Conservation (phyloP, 768 basidiomycete species). For the Suillus alpinus region DNA sequence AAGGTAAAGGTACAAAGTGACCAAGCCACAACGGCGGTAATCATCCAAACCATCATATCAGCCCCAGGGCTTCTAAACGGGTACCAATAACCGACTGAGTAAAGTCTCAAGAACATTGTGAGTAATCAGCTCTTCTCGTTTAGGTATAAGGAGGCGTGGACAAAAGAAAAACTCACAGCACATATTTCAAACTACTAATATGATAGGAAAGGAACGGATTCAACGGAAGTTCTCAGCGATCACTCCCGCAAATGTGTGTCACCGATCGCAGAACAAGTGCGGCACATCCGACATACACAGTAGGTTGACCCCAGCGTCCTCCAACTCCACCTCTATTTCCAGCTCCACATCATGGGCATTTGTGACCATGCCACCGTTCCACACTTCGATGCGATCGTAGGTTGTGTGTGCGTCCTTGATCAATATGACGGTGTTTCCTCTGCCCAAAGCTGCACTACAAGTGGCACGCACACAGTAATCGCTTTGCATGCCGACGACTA, state of each 20-base stretch:
- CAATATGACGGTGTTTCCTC: slow-evolving; percentile 66
- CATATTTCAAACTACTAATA: neutral
- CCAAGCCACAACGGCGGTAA: neutral
- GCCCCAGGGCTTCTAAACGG: neutral
- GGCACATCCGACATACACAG: slow-evolving; percentile 66
- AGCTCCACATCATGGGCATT: slow-evolving; percentile 49
- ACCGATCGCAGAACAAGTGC: slow-evolving; percentile 58
- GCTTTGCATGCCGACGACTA: slow-evolving; percentile 66
- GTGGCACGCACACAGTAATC: slow-evolving; percentile 59
- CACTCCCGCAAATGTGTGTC: slow-evolving; percentile 4
- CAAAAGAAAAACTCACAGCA: slow-evolving; percentile 1
- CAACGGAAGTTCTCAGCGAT: neutral
- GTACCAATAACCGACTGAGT: neutral
- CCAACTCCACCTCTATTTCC: slow-evolving; percentile 64
- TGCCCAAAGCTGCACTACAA: slow-evolving; percentile 57
- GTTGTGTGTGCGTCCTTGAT: slow-evolving; percentile 67
- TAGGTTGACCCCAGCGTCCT: slow-evolving; percentile 64
- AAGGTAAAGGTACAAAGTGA: neutral
- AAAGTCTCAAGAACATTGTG: neutral
- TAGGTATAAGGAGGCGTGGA: neutral
- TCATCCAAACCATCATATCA: neutral
- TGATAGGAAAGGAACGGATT: neutral
- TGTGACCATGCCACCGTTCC: slow-evolving; percentile 55
- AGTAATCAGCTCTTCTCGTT: neutral
- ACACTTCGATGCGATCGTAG: slow-evolving; percentile 61